Conservation (phyloP, 23 red algal species). For the Gracilaria domingensis region DNA sequence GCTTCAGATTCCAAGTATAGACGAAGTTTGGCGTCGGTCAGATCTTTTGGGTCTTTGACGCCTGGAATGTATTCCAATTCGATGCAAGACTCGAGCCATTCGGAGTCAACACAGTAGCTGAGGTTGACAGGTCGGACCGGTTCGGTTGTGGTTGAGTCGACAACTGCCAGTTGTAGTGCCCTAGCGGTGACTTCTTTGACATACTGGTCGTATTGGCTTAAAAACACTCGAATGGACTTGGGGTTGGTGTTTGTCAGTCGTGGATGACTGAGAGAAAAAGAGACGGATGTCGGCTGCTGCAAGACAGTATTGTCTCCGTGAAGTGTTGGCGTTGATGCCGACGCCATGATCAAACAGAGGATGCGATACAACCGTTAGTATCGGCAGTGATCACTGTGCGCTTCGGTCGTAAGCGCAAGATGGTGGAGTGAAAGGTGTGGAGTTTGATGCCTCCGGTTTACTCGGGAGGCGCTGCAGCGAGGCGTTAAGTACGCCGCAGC, state of each 20-base stretch:
- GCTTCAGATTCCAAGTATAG: constrained; percentile 12
- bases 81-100: too few species aligned
- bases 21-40: constrained; percentile 6
- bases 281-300: background rate
- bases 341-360: too few species aligned
- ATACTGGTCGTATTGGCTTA: too few species aligned
- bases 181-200: constrained; percentile 1
- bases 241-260: constrained; percentile 18
- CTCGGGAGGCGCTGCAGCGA: background rate
- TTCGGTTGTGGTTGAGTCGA: constrained; percentile 7
- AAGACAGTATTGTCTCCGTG: background rate
- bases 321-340: too few species aligned
- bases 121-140: constrained; percentile 13
- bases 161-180: constrained; percentile 8
- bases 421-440: background rate
- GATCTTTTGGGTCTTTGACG: background rate
- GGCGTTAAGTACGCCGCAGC: too few species aligned
- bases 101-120: too few species aligned
- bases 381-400: background rate
- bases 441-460: constrained; percentile 14
- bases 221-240: constrained; percentile 25
- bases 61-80: too few species aligned
- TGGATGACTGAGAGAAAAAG: constrained; percentile 26
- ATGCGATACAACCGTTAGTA: too few species aligned
- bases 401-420: too few species aligned